phyloP scores from a whole-genome alignment of 2,329 filamentous ascomycete species.

The Penicillium paneum region DNA sequence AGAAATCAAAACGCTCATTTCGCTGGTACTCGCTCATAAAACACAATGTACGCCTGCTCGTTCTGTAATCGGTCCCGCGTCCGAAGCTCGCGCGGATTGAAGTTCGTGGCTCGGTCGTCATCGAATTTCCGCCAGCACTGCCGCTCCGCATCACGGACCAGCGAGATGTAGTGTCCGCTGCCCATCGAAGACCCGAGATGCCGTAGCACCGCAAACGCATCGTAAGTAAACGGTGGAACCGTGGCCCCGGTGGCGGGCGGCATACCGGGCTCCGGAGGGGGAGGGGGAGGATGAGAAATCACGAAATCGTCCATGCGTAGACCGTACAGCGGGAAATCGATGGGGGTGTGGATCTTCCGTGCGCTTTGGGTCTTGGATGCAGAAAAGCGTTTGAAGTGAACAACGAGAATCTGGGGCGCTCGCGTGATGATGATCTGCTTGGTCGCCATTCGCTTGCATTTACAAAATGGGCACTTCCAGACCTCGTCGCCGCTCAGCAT shows the following conservation, averaged over 20 bases:
- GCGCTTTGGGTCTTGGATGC: conserved; percentile 55
- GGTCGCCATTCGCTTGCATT: conserved; percentile 61
- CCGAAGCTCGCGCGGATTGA: conserved; percentile 53
- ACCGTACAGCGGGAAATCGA: conserved; percentile 73
- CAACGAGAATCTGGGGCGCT: conserved; percentile 72
- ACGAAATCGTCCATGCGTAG: conserved; percentile 63
- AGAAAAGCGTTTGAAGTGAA: conserved; percentile 71
- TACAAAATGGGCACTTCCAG: conserved; percentile 74
- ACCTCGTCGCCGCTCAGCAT: conserved; percentile 64
- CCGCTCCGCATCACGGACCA: conserved; percentile 59
- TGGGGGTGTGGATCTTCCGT: conserved; percentile 66
- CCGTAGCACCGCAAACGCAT: conserved; percentile 79
- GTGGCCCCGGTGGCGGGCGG: conserved; percentile 50
- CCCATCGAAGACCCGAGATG: conserved; percentile 67
- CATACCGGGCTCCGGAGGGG: conserved; percentile 38
- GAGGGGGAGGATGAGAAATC: conserved; percentile 46
- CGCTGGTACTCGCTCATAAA: conserved; percentile 54
- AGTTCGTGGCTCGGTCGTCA: conserved; percentile 55
- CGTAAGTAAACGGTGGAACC: conserved; percentile 66
- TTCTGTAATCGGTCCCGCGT: conserved; percentile 55
- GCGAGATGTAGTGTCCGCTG: conserved; percentile 76
- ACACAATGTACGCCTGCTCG: conserved; percentile 64
- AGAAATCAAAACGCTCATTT: conserved; percentile 31
- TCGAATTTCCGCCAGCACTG: conserved; percentile 62
- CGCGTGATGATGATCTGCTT: conserved; percentile 73